Evolutionary conservation across 2,329 filamentous ascomycete species (phyloP), one percentile per base, ranked within the genome.

Genomic region (Acrocalymma vagum): DNA sequence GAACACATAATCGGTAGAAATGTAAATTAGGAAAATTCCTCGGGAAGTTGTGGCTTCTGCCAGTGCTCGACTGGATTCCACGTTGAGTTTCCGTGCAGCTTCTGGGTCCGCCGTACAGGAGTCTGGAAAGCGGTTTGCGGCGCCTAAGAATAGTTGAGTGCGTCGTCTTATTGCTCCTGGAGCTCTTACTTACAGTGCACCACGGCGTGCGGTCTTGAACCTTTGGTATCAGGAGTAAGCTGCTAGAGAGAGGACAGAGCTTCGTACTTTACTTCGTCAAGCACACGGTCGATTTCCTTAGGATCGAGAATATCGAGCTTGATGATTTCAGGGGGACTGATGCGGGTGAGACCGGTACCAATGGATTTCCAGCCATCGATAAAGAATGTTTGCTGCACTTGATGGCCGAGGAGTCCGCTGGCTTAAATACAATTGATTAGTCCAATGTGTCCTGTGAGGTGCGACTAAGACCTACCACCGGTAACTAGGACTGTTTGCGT

Each of bases 41-140:
- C 83, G 81, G 18, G 76, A 64, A 1, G 83, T 80, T 36, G 88
- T 86, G n/a, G 84, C 77, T 26, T 76, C 69, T 8, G 89, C 88
- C 9, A 96, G 80, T 7, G 73, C 71, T 31, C 77, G 73, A 30
- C 88, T 87, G 3, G 90, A 87, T 3, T 82, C 78, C 9, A 93
- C 83, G 61, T 95, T 95, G 58, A 95, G 76, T 13, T 79, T 79
- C 45, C 80, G 81, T 3, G 90, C 89, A 38, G 83, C 87, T 44
- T 85, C 81, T 3, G 90, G 91, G 65, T 96, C 83, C 51, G 82
- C 80, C 58, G 91, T 87, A 62, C 91, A 93, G 64, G 87, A 87
- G 70, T 96, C 91, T 2, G 92, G 91, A 60, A 87, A 95, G 48
- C 90, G 84, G 69, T 95, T 92, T 29, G 91, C 91, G 26, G 91